These are phyloP conservation scores for Noccaea caerulescens DNA, from an alignment of 345 rosid genomes.

Conservation along the genomic window DNA sequence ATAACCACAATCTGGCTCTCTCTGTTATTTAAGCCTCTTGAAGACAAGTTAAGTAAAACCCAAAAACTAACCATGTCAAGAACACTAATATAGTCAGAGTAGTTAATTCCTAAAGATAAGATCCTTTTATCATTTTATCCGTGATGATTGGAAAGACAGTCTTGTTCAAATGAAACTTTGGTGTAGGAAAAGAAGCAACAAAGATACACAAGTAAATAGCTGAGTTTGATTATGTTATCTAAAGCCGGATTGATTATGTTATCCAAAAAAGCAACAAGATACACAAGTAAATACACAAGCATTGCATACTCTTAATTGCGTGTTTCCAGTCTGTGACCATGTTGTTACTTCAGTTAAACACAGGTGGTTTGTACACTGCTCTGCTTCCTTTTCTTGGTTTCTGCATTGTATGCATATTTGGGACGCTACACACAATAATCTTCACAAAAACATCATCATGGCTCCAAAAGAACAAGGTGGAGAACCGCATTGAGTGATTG, in stretches of 20 bases:
- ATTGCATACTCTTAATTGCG: not conserved
- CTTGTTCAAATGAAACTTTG: too few species aligned
- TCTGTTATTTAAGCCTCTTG: not conserved
- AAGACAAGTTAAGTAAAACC: not conserved
- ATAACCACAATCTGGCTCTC: not conserved
- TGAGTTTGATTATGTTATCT: too few species aligned
- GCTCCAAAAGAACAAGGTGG: slow-evolving; percentile 39
- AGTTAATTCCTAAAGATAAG: not conserved
- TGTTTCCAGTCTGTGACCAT: not conserved
- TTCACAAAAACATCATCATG: slow-evolving; percentile 1
- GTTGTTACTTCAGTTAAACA: slow-evolving; percentile 33
- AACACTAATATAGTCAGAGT: not conserved
- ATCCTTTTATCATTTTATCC: not conserved
- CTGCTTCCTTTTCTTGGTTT: slow-evolving; percentile 40
- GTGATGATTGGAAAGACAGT: slow-evolving; percentile 5
- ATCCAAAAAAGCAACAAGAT: too few species aligned
- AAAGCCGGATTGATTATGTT: too few species aligned
- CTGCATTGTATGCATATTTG: slow-evolving; percentile 35
- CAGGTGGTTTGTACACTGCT: slow-evolving; percentile 33
- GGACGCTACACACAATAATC: slow-evolving; percentile 19
- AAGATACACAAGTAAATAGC: too few species aligned
- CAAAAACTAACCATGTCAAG: not conserved
- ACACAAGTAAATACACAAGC: too few species aligned
- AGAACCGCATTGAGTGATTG: slow-evolving; percentile 32
- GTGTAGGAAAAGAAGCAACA: too few species aligned